Base-by-base conservation (phyloP, 75 land plant species). In the Larix kaempferi region DNA sequence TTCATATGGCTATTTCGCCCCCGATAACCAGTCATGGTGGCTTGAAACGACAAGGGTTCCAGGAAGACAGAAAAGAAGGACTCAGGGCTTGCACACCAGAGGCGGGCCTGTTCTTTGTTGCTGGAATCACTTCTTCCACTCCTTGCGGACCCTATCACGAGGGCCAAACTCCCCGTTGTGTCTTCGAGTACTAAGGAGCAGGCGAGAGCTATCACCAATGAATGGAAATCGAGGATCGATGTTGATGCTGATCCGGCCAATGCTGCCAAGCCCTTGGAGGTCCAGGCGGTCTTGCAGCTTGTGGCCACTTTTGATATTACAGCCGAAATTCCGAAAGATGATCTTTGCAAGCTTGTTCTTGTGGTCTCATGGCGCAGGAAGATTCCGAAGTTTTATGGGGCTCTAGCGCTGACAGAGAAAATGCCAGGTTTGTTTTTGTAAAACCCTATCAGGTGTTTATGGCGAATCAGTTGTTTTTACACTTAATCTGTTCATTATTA, bases 251-350 rank as follows among this genome's bases (percentile, higher is more conserved):
- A 93, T 1, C 54, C 35, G 11, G 56, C 80, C 25, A 57, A 78
- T n/a, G 79, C 57, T 54, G 79, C 57, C 74, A 93, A 89, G 80
- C 78, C 92, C 3, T 82, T 89, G 52, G 98, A 93, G 78, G 94
- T 84, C 23, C 96, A 95, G 76, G 86, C 90, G 5, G 93, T 95
- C 71, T 76, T 95, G 74, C 98, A 93, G 94, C 92, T 86, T 59
- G 59, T 95, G 84, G 96, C 95, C 5, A 89, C 96, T 5, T 95
- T 91, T 77, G 94, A 91, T 26, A 86, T 95, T 78, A 90, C 85
- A 13, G 63, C 71, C 23, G 82, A 86, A 81, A 86, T 86, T 63
- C 87, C 91, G 73, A 80, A 75, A 23, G 86, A 88, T 52, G 76
- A 91, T 75, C 90, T 93, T 59, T 73, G 92, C 88, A 93, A 88